Evolutionary conservation across 345 rosid species (phyloP), one percentile per base, ranked within the genome.

Genomic region (Citrus hindsii): DNA sequence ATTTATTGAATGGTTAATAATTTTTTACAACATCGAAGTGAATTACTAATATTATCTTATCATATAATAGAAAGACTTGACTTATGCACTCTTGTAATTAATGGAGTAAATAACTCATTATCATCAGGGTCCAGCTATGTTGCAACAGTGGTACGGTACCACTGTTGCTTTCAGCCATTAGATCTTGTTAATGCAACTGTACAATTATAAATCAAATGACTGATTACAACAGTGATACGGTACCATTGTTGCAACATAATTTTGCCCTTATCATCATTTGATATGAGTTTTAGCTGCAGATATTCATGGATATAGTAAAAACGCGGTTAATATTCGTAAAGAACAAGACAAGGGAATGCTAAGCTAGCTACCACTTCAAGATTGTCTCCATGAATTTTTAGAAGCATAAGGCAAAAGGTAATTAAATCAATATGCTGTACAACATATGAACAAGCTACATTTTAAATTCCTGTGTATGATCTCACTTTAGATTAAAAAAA

Each of bases 331-430:
- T 59, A 12, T 46, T 46, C 27, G 22, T n/a, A 56, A 18, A 68
- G 73, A 53, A 32, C 61, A 69, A 74, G 76, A 64, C 58, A 69
- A 68, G 28, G 27, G 62, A 76, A 58, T 21, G 65, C 63, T 46
- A 16, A 40, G 51, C 27, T 25, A 73, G 69, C 68, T 25, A 66
- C 67, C 69, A 65, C 64, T 27, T 74, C 79, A 69, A 80, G 76
- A 74, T 42, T 77, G 76, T 77, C 75, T 10, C 78, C 76, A 48
- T 33, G 7, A 67, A 35, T 24, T 66, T 33, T 67, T 33, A 37
- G 18, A 37, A 67, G 63, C 79, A 67, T 73, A 67, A 81, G 51
- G 42, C 58, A 55, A 61, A 51, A 27, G 48, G 7, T 51, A 24
- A 30, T 30, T 30, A 30, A 62, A 8, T 42, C 51, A 25, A 16